Evolutionary conservation across 805 yeast genomes (phyloP), one percentile per base, ranked within the genome.

Genomic region (Candida michaelii): DNA sequence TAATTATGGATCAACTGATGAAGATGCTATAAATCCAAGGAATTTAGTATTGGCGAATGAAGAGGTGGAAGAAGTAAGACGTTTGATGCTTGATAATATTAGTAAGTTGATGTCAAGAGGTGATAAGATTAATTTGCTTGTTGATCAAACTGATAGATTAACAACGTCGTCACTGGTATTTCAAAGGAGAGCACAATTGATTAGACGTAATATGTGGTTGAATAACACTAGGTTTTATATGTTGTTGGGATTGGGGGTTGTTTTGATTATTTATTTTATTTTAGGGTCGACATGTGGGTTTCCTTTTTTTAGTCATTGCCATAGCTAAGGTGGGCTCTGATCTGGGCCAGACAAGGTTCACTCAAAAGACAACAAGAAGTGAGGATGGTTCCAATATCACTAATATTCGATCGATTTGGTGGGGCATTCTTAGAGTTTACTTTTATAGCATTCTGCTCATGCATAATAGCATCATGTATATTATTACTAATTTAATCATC

Each of bases 91-190:
- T 45, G 85, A 82, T 46, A 85, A 85, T 54, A 80, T 85, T 41
- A 88, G 82, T 52, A 73, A 79, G 56, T 74, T 89, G 18, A 66
- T 88, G 51, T 80, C 79, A 50, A 75, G 96, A 39, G 95, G 95
- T 15, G 96, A 88, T 54, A 75, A 85, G 40, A 79, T 88, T 45
- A 77, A 79, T 50, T 62, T 76, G 30, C 69, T 88, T 48, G 91
- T 88, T 23, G 86, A 83, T 59, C 88, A 88, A 59, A 89, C 96
- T 1, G 83, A 85, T 47, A 72, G 80, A 40, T 73, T 88, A 60
- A 85, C 82, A 50, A 73, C 77, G 30, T 77, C 79, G 27, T 79
- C 93, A 7, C 76, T 71, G 63, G 74, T 83, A 19, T 88, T 88
- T 59, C 80, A 87, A 50, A 79, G 83, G 49, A 74, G 80, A 45